Base-by-base conservation (phyloP, 2,329 filamentous ascomycete genomes). In the Aciculosporium take region DNA sequence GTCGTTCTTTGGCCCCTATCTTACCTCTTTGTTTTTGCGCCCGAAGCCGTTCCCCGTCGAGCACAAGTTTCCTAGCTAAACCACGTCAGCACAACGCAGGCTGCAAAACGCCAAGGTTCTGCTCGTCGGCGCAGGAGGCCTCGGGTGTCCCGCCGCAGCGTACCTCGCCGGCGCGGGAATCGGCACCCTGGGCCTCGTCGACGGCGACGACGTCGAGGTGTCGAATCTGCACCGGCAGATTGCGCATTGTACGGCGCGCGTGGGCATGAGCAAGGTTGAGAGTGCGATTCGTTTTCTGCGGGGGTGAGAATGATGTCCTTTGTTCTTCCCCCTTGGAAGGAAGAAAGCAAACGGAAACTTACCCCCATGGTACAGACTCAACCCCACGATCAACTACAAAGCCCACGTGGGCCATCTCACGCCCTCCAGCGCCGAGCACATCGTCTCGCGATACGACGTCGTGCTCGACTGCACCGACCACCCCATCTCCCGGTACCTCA, bases 401-500 rank as follows among this genome's bases (percentile, higher is more conserved):
- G 61, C 76, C 0, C 71, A 93, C 54, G 57, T 61, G 8, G 66
- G 68, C 12, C 79, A 83, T 48, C 71, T 95, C 12, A 76, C 74
- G 0, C 71, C 85, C 0, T 63, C 75, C 44, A 84, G 81, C 40
- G 83, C 86, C 0, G 62, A 76, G 6, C 58, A 67, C 0, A 76
- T 86, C 31, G 74, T 94, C 42, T 62, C 67, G 0, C 52, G 66
- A 4, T 96, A 94, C 56, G 85, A 94, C 52, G 51, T 95, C 1
- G 76, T 96, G 2, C 76, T 98, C 10, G 91, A 98, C 60, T 98
- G 91, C 58, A 96, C 89, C 8, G 91, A 98, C 60, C 87, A 89
- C 49, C 89, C 91, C 0, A 81, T 84, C 1, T 84, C 86, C 0
- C 83, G 91, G 33, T 96, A 98, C 58, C 73, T 96, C 35, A 84